Base-by-base conservation (phyloP, 768 basidiomycete species). In the Tulasnella sp. region DNA sequence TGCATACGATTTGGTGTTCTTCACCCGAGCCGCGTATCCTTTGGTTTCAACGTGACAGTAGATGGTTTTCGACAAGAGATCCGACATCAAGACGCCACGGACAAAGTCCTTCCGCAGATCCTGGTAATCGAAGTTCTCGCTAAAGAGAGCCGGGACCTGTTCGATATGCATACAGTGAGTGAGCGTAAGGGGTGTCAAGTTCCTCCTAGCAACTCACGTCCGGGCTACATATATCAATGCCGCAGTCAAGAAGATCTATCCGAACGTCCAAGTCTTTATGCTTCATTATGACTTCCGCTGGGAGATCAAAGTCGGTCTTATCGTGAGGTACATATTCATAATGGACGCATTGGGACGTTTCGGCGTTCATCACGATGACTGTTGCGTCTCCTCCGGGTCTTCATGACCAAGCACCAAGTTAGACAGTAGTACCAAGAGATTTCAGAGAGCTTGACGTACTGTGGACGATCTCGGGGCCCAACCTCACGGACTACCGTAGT, bases 61-160 rank as follows among this genome's bases (percentile, higher is more conserved):
- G 67, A 98, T 95, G 74, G 89, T 95, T 81, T 97, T 97, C 85
- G 93, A 94, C 52, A 98, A 84, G 40, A 98, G 80, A 80, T 99
- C 97, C 16, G 94, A 95, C 0, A 93, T 96, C 75, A 99, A 84
- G 63, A 99, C 86, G 19, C 96, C 96, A 77, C 92, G 92, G 17
- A 98, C 91, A 77, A 99, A 97, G 80, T 98, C 94, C 75, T 88
- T 84, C 72, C 95, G 88, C 74, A 98, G 86, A 80, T 95, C 94
- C 16, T 89, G 88, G 77, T 95, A 98, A 81, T 98, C 97, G 77
- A 99, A 99, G 81, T 98, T 98, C 81, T 98, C 97, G 79, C 95
- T 94, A 82, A 98, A 99, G 5, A 98, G 79, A 0, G 95, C 95
- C 1, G 94, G 95, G 41, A 98, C 92, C 91, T 97, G 76, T 59